Conservation (phyloP, 345 rosid genomes). For the Cardiospermum halicacabum region DNA sequence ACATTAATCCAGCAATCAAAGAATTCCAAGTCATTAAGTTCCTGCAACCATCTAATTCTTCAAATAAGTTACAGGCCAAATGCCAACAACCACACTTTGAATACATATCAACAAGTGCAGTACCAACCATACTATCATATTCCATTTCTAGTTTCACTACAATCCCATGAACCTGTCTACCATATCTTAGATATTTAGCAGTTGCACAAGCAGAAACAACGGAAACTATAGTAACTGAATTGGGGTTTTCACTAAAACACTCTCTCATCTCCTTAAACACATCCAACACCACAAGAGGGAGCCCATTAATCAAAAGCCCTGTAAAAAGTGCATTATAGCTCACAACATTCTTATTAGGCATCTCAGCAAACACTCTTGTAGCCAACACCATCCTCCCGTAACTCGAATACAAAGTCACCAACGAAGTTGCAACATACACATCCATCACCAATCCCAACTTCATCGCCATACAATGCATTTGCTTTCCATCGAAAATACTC, state of each 20-base stretch:
- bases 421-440: slow-evolving; percentile 51
- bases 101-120: slow-evolving; percentile 60
- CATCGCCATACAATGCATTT: slow-evolving; percentile 51
- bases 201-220: slow-evolving; percentile 50
- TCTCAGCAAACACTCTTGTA: slow-evolving; percentile 39
- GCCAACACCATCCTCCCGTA: slow-evolving; percentile 38
- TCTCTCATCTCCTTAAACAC: slow-evolving; percentile 52
- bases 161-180: slow-evolving; percentile 51
- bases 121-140: slow-evolving; percentile 43
- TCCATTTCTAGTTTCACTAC: slow-evolving; percentile 26
- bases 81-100: slow-evolving; percentile 49
- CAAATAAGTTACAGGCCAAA: slow-evolving; percentile 38
- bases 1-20: slow-evolving; percentile 57
- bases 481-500: slow-evolving; percentile 28
- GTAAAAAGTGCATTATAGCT: slow-evolving; percentile 53
- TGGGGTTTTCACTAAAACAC: slow-evolving; percentile 34
- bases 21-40: slow-evolving; percentile 59
- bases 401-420: slow-evolving; percentile 46
- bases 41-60: slow-evolving; percentile 36
- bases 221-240: slow-evolving; percentile 42
- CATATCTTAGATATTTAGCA: slow-evolving; percentile 38
- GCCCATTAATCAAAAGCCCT: slow-evolving; percentile 47
- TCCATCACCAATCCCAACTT: slow-evolving; percentile 51
- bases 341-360: slow-evolving; percentile 42
- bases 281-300: slow-evolving; percentile 30